Conservation (phyloP, 345 rosid genomes). For the Turritis glabra region DNA sequence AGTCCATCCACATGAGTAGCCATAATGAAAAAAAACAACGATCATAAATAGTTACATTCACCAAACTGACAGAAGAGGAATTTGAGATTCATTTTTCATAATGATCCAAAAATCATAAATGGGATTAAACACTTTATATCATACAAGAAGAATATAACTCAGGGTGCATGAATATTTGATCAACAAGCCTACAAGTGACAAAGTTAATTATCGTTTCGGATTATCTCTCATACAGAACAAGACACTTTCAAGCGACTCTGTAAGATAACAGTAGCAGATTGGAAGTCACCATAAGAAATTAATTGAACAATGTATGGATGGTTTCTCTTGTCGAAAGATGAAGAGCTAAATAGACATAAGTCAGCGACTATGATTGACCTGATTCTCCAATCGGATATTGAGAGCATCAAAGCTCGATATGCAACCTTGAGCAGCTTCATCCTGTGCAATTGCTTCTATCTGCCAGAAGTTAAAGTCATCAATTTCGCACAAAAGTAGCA, state of each 20-base stretch:
- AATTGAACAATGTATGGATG: neutral
- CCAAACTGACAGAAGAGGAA: neutral
- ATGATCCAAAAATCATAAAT: neutral
- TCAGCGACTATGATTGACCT: slow-evolving; percentile 50
- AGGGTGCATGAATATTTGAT: slow-evolving; percentile 1
- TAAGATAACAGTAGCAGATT: slow-evolving; percentile 3
- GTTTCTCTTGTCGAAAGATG: neutral
- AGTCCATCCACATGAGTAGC: neutral
- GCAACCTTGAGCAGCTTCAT: slow-evolving; percentile 65
- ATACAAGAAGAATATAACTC: neutral
- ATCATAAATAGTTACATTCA: neutral
- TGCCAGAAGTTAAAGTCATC: slow-evolving; percentile 23
- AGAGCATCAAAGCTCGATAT: slow-evolving; percentile 71
- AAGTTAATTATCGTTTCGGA: neutral
- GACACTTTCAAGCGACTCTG: neutral
- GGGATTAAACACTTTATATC: neutral
- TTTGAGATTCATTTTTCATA: neutral
- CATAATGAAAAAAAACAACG: neutral
- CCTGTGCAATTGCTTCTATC: slow-evolving; percentile 87
- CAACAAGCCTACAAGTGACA: neutral
- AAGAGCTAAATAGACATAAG: neutral
- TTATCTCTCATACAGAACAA: neutral
- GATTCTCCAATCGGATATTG: slow-evolving; percentile 69
- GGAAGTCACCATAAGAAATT: neutral
- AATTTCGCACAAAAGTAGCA: neutral